Evolutionary conservation across 129 eudicot genomes (phyloP), one percentile per base, ranked within the genome.

Genomic region (Chrysanthemum seticuspe): DNA sequence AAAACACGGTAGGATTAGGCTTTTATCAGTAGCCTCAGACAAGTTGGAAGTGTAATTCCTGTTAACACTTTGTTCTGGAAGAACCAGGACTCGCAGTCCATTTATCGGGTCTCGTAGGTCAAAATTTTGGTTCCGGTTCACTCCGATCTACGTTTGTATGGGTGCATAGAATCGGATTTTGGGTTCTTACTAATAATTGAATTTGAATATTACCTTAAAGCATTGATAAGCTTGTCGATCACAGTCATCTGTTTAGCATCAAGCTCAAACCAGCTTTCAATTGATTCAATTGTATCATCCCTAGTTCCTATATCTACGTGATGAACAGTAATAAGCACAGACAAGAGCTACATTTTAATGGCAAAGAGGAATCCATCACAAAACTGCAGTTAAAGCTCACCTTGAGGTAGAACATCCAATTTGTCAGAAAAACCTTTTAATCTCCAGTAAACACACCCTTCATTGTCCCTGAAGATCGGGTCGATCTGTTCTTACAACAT

Each of bases 391-490:
- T 23, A 31, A 0, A 77, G 12, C 75, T 74, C 66, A 87, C 94
- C 82, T 87, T 87, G 97, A 67, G 62, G 77, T 23, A 87, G 73
- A n/a, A 91, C 49, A 13, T 75, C 76, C 13, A 81, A 51, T 56
- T 78, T 78, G 23, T 84, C 78, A 57, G 66, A 19, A 75, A 54
- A 72, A 47, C 88, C 45, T 13, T 80, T 82, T 29, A 91, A 56
- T 70, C 74, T 88, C 97, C 95, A 82, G 58, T 72, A 88, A 13
- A 77, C 85, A 66, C 72, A 74, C 18, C 95, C 95, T 73, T 81
- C 53, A 18, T 12, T 49, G 15, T 70, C 95, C 51, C 74, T 11
- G 69, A 77, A 52, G 50, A 80, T 25, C 15, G 90, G 21, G 21
- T 19, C 21, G 81, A 78, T 76, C 80, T 57, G 73, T 84, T 69